Conservation (phyloP, 495 filamentous ascomycete genomes). For the Cercophora scortea region DNA sequence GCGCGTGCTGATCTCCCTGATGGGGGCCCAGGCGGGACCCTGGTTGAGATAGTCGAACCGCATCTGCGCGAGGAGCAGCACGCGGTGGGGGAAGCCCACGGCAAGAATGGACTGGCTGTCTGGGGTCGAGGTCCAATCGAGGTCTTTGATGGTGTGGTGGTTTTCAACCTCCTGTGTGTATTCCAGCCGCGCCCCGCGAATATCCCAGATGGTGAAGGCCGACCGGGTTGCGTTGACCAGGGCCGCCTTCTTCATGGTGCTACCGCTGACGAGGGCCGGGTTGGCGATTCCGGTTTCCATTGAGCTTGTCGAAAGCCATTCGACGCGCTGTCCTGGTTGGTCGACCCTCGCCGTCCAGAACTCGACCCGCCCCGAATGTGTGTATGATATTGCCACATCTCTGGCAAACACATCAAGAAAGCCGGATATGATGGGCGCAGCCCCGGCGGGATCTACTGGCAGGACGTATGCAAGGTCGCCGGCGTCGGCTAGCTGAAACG, state of each 20-base stretch:
- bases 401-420: constrained; percentile 83
- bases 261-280: constrained; percentile 75
- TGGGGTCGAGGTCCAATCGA: constrained; percentile 93
- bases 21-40: constrained; percentile 81
- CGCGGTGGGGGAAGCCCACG: constrained; percentile 79
- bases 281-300: constrained; percentile 72
- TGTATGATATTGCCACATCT: constrained; percentile 85
- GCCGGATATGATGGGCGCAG: constrained; percentile 59
- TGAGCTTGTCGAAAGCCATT: constrained; percentile 79
- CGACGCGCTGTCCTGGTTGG: constrained; percentile 43
- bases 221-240: constrained; percentile 66
- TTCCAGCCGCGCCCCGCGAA: constrained; percentile 72
- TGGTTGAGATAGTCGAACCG: constrained; percentile 89
- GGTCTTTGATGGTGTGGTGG: constrained; percentile 70
- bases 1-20: constrained; percentile 73
- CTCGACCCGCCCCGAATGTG: constrained; percentile 61
- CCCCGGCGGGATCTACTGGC: constrained; percentile 84
- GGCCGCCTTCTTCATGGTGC: constrained; percentile 79
- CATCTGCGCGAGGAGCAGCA: constrained; percentile 81
- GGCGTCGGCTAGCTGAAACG: constrained; percentile 61
- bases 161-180: constrained; percentile 65
- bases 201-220: constrained; percentile 89
- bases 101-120: constrained; percentile 87
- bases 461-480: constrained; percentile 77
- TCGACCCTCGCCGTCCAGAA: constrained; percentile 84